Evolutionary conservation across 2,329 filamentous ascomycete species (phyloP), one percentile per base, ranked within the genome.

Genomic region (Pseudocercospora musae): DNA sequence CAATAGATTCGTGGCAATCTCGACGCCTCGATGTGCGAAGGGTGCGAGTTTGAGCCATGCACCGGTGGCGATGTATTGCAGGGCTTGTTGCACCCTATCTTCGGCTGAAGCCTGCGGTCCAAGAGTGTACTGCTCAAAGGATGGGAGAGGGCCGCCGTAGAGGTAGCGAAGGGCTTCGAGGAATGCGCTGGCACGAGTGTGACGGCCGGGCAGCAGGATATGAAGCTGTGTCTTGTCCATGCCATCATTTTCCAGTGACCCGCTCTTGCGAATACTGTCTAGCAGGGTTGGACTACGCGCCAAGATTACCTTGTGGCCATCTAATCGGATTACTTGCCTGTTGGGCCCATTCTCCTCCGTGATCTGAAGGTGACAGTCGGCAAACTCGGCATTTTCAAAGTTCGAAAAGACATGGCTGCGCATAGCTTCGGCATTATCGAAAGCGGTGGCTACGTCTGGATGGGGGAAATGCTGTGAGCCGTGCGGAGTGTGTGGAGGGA

Each of bases 21-120:
- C 82, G 25, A 88, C 76, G 37, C 87, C 88, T 37, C 85, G 82
- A 50, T 80, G 75, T 10, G 83, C 78, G 25, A 90, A 80, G 21
- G 65, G 80, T 2, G 77, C 78, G 71, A 88, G 82, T 44, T 79
- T 78, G 15, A 91, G 77, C 42, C 85, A 77, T 55, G 84, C 79
- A 0, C 87, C 88, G 4, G 86, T 84, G 25, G 87, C 86, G 50
- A 87, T 83, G 69, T 89, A 89, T 23, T 85, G 85, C 20, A 91
- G 75, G n/a, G 82, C 83, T 64, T 59, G 56, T 29, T 68, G 60
- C 62, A 75, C 70, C 18, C 69, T 67, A 6, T 71, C 67, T 20
- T 67, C 66, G 37, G 57, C 21, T 31, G 64, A 52, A 23, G 63
- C 59, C 13, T 54, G 23, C 8, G 58, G 65, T n/a, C 33, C 48